Evolutionary conservation across 176 grass and related monocot genomes (phyloP).

Genomic region (Guadua angustifolia): DNA sequence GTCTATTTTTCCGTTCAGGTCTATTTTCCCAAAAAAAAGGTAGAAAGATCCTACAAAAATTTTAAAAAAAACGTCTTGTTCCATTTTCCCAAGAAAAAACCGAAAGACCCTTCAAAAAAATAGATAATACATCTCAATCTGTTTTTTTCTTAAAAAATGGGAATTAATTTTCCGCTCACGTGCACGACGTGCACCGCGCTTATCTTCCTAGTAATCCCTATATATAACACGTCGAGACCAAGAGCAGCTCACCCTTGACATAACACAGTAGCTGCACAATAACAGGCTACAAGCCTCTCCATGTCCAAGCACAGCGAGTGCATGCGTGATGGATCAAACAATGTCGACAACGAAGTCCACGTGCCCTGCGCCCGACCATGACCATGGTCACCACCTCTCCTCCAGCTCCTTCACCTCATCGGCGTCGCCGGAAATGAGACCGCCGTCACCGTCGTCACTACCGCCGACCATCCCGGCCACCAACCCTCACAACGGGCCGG

Average conservation of each 20-base stretch:
- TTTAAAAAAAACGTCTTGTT: too few relatives aligned
- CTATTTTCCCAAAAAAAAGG: too few relatives aligned
- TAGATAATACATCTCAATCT: too few relatives aligned
- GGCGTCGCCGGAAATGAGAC: neutral
- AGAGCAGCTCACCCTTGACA: constrained; percentile 41
- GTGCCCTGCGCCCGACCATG: constrained; percentile 16
- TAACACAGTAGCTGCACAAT: constrained; percentile 42
- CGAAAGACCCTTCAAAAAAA: too few relatives aligned
- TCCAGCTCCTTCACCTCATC: neutral
- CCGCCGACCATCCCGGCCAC: constrained; percentile 46
- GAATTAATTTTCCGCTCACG: too few relatives aligned
- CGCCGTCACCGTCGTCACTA: neutral
- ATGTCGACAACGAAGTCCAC: constrained; percentile 43
- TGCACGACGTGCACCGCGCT: too few relatives aligned
- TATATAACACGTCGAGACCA: constrained; percentile 16
- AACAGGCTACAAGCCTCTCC: neutral
- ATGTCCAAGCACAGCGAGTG: constrained; percentile 43
- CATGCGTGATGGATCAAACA: constrained; percentile 49
- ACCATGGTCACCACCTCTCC: constrained; percentile 4
- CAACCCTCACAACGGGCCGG: constrained; percentile 61
- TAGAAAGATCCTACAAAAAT: too few relatives aligned
- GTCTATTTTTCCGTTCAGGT: too few relatives aligned
- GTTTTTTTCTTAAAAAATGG: too few relatives aligned
- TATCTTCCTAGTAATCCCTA: too few relatives aligned
- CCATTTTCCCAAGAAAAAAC: too few relatives aligned